Percentiles rank a stretch among this genome's conserved stretches.
These are phyloP conservation scores for Tilletia indica DNA, from an alignment of 1,284 basidiomycete species.

Conservation along the genomic window DNA sequence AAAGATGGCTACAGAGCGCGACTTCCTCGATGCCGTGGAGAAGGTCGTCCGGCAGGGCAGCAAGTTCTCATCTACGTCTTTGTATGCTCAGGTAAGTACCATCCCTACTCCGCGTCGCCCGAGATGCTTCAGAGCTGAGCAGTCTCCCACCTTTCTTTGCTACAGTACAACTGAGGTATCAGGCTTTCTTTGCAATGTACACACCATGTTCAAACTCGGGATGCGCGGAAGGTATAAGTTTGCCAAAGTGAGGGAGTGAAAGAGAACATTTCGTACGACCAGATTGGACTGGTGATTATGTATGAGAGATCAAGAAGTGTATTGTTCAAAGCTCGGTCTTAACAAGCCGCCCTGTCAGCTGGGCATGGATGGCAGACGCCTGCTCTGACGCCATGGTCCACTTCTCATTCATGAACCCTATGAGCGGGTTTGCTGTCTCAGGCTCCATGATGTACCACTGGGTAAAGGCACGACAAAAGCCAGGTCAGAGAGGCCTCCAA, in stretches of 20 bases:
- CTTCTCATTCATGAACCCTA: neutral
- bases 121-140: too few relatives aligned
- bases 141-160: too few relatives aligned
- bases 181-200: too few relatives aligned
- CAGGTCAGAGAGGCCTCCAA: neutral
- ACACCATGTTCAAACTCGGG: neutral
- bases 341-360: neutral
- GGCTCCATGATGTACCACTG: slow-evolving; percentile 10
- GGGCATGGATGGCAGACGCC: neutral
- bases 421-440: neutral
- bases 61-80: slow-evolving; percentile 72
- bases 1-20: slow-evolving; percentile 94
- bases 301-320: neutral
- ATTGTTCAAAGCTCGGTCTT: slow-evolving; percentile 5
- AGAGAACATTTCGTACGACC: neutral
- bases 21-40: slow-evolving; percentile 96
- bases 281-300: too few relatives aligned
- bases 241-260: neutral
- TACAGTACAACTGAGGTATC: too few relatives aligned
- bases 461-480: neutral
- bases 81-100: slow-evolving; percentile 41
- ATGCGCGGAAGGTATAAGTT: neutral
- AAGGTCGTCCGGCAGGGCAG: slow-evolving; percentile 97
- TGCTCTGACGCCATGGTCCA: neutral
- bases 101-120: too few relatives aligned